Evolutionary conservation across 1,139 yeast genomes (phyloP).

Genomic region (Nakaseomyces uthaithaninus): DNA sequence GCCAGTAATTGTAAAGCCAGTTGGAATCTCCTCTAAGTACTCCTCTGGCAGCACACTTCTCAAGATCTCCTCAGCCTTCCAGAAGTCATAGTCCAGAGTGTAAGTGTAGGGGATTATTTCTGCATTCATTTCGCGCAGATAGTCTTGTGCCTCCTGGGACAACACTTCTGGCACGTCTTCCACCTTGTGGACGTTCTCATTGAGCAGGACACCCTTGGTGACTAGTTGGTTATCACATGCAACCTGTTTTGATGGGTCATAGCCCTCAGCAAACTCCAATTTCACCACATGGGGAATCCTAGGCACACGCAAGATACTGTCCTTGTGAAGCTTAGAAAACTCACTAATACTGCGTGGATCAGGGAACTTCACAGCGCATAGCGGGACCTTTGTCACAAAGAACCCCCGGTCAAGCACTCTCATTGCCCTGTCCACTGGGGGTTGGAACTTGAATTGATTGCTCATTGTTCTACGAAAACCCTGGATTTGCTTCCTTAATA

Average conservation of each 20-base stretch:
- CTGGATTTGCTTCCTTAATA: neutral
- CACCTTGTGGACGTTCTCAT: slow-evolving; percentile 41
- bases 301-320: slow-evolving; percentile 54
- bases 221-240: slow-evolving; percentile 28
- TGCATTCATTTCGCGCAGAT: slow-evolving; percentile 42
- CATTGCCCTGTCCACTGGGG: slow-evolving; percentile 68
- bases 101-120: slow-evolving; percentile 47
- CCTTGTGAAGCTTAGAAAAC: slow-evolving; percentile 41
- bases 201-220: slow-evolving; percentile 56
- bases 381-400: slow-evolving; percentile 47
- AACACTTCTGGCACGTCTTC: slow-evolving; percentile 37
- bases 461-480: neutral
- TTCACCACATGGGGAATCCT: slow-evolving; percentile 58
- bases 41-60: slow-evolving; percentile 68
- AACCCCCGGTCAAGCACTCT: slow-evolving; percentile 53
- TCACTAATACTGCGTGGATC: slow-evolving; percentile 54
- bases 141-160: slow-evolving; percentile 37
- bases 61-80: slow-evolving; percentile 85
- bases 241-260: slow-evolving; percentile 13
- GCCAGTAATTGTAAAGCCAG: slow-evolving; percentile 91
- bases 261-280: slow-evolving; percentile 28
- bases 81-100: slow-evolving; percentile 60
- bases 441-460: slow-evolving; percentile 25
- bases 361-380: slow-evolving; percentile 61
- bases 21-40: slow-evolving; percentile 64